Evolutionary conservation across 1,284 basidiomycete genomes (phyloP), one percentile per base, ranked within the genome.

Genomic region (Moniliophthora roreri): DNA sequence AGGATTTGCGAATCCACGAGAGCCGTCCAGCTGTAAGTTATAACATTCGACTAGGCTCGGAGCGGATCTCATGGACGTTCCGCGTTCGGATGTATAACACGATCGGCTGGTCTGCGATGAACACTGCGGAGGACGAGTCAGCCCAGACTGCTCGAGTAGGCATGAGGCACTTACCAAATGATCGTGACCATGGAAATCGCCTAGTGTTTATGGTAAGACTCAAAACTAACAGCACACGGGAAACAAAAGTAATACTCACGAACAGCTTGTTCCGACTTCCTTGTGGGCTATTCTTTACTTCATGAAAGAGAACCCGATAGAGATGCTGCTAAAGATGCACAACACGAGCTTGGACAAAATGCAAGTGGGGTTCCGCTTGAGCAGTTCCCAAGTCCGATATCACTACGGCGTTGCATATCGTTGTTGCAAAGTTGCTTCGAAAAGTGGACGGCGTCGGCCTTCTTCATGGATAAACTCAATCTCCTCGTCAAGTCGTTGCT

Each of bases 201-300:
- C 76, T 37, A 56, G 20, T 40, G 49, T 23, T 26, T 8, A 48
- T 44, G 2, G 8, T 32, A 21, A 10, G 35, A 39, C 9, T 21
- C 24, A 21, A 10, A 34, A 39, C 9, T 21, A 16, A 35, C 32
- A 10, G 8, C 10, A 37, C 24, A 41, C 23, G 18, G 18, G 28
- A 23, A 9, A 18, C 2, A 21, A 39, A 13, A 21, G 50, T 48
- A 15, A 37, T 23, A 64, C 70, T 36, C 51, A 75, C 73, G 52
- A 94, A 94, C 38, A 94, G 79, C 69, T 93, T 90, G 69, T 91
- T 90, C 67, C 93, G 91, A 0, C 87, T 84, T 44, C 90, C 91
- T 58, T 85, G 82, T 47, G 86, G 77, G 2, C 80, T 78, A 51
- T 82, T 73, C 52, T 84, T 81, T 2, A 87, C 73, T 54, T 85